These are phyloP conservation scores for Tylopilus subfusipes DNA, from an alignment of 768 basidiomycete genomes.

Conservation along the genomic window DNA sequence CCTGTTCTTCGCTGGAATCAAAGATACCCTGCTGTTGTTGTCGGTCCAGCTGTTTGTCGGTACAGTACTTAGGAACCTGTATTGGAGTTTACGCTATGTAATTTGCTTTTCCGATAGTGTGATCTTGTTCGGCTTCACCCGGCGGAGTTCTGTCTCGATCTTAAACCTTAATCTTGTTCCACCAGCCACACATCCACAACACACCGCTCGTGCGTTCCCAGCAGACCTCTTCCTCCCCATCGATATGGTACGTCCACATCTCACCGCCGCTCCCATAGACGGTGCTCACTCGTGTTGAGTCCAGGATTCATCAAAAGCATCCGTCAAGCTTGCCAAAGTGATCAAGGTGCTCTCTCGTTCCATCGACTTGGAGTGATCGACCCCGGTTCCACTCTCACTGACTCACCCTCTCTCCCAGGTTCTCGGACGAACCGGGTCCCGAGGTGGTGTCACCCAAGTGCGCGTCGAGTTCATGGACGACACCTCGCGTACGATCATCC, in stretches of 20 bases:
- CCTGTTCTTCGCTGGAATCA: background rate
- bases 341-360: conserved; percentile 59
- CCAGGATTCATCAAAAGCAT: conserved; percentile 83
- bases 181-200: conserved; percentile 12
- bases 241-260: conserved; percentile 23
- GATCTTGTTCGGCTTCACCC: conserved; percentile 11
- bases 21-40: conserved; percentile 7
- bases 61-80: no score
- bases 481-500: conserved; percentile 90
- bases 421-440: conserved; percentile 96
- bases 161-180: conserved; percentile 25
- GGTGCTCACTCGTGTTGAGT: background rate
- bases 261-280: background rate
- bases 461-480: conserved; percentile 99
- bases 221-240: conserved; percentile 2
- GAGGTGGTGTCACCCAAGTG: conserved; percentile 99
- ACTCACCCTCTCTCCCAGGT: conserved; percentile 47
- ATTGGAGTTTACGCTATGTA: no score
- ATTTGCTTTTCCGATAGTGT: background rate
- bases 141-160: conserved; percentile 12
- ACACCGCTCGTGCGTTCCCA: background rate
- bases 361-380: background rate
- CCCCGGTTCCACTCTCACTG: background rate
- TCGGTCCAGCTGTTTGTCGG: background rate
- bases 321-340: conserved; percentile 97